Evolutionary conservation across 768 basidiomycete genomes (phyloP), one percentile per base, ranked within the genome.

Genomic region (Piloderma croceum): DNA sequence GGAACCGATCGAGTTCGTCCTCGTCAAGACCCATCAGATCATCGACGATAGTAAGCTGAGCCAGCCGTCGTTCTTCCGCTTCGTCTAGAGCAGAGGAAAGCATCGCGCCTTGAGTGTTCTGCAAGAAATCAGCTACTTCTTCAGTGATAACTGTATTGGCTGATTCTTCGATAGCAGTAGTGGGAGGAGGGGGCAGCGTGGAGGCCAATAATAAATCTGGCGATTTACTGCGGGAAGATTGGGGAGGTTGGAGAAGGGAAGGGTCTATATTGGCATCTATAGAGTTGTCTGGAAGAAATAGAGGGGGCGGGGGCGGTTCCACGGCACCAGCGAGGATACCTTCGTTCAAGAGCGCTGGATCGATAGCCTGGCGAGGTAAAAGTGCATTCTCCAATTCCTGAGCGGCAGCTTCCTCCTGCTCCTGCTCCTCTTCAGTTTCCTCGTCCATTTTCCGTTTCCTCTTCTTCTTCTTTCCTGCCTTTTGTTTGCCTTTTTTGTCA

Each of bases 21-120:
- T 97, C 92, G 59, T 96, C 84, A n/a, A 97, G 68, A 12, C 83
- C 89, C 17, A 69, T 56, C 34, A 90, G 63, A 47, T 85, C 83
- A 25, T 68, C 74, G 32, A 57, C 59, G 3, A 54, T 62, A 19
- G 66, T 54, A 15, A 72, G 66, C 31, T 76, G 68, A 18, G 76
- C 71, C 17, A 74, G 68, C 18, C 83, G 76, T 36, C 77, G 69
- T 50, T 76, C 65, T 27, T 88, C 80, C 0, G 71, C 82, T 54
- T 83, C 79, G 37, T 83, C 71, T 7, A 90, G 67, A 12, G 85
- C 83, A 15, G 69, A 66, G 5, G 68, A 61, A 7, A 88, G 64
- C 56, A 72, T 57, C n/a, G 71, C 57, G 11, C 83, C 80, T 53
- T 81, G 76, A 12, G 74, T 60, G 38, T 76, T 79, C 41, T 72